Evolutionary conservation across 2,329 filamentous ascomycete genomes (phyloP), one percentile per base, ranked within the genome.

Genomic region (Aspergillus pseudotamarii): DNA sequence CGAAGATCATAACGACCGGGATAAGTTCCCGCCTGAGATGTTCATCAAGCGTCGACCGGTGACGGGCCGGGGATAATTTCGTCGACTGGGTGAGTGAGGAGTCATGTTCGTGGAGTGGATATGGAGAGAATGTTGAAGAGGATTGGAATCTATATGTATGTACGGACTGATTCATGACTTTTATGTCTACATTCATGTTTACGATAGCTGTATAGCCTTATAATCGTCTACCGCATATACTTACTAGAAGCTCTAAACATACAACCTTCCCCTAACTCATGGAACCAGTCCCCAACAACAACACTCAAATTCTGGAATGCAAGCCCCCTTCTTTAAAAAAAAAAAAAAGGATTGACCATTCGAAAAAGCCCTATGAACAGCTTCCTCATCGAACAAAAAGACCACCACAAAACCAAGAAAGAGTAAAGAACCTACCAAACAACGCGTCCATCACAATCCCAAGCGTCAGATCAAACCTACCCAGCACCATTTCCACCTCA

Each of bases 11-110:
- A 75, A 71, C 57, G 61, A 65, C 14, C 71, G 69, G 12, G 76
- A 77, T 61, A 69, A 77, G 66, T 78, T 77, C 61, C 62, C 28
- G 2, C 48, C 48, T 0, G 48, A 51, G 9, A 51, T 51, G 48
- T 51, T 51, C 14, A 0, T 51, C 1, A 51, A 30, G 10, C n/a
- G 34, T 6, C 28, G 48, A 3, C 28, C 48, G 34, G 48, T n/a
- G 28, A n/a, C 16, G 8, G 48, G 4, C 28, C 12, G 26, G 28
- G 28, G 9, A 4, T 51, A 19, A 51, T 34, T 11, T 23, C 1
- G 45, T 48, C 6, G 5, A 28, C 6, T 28, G 21, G 5, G n/a
- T 16, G 21, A 14, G 6, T 14, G 11, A 10, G 45, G 5, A 9
- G 16, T n/a, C 16, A 8, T 6, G 6, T 10, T 41, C 38, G 38